phyloP scores from a whole-genome alignment of 2,329 filamentous ascomycete species.

The Arthrobotrys entomopaga region DNA sequence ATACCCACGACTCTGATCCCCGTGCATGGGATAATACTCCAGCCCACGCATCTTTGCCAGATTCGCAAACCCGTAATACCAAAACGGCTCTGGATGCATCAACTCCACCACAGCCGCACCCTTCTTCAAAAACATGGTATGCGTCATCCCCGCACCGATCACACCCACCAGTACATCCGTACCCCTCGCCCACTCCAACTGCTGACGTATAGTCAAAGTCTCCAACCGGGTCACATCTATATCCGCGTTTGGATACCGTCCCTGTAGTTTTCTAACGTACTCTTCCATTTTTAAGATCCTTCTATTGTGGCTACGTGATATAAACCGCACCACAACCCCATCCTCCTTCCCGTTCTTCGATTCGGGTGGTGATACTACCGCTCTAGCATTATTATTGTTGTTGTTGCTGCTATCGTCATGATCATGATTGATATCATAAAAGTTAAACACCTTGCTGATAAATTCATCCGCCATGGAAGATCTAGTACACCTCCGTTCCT shows the following conservation, averaged over 20 bases:
- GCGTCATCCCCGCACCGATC: conserved; percentile 58
- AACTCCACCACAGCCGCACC: conserved; percentile 32
- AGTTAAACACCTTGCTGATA: conserved; percentile 38
- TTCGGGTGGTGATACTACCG: no score
- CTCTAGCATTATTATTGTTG: no score
- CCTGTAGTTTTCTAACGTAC: conserved; percentile 44
- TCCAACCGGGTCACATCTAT: conserved; percentile 57
- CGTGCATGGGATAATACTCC: conserved; percentile 27
- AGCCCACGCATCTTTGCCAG: conserved; percentile 21
- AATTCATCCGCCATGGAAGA: conserved; percentile 53
- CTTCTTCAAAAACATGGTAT: conserved; percentile 56
- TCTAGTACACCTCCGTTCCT: conserved; percentile 41
- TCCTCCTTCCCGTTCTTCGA: no score
- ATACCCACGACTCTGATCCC: conserved; percentile 9
- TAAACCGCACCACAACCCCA: conserved; percentile 53
- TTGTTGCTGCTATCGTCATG: background rate
- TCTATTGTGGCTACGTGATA: conserved; percentile 56
- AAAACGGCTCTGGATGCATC: conserved; percentile 35
- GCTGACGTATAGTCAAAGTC: conserved; percentile 54
- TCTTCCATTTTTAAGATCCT: conserved; percentile 55
- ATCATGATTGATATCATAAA: conserved; percentile 28
- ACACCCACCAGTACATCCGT: conserved; percentile 58
- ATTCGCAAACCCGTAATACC: conserved; percentile 37
- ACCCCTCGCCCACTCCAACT: conserved; percentile 55
- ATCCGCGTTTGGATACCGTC: conserved; percentile 52